These are phyloP conservation scores for Lignosus rhinocerotis DNA, from an alignment of 1,284 basidiomycete genomes.

Conservation along the genomic window DNA sequence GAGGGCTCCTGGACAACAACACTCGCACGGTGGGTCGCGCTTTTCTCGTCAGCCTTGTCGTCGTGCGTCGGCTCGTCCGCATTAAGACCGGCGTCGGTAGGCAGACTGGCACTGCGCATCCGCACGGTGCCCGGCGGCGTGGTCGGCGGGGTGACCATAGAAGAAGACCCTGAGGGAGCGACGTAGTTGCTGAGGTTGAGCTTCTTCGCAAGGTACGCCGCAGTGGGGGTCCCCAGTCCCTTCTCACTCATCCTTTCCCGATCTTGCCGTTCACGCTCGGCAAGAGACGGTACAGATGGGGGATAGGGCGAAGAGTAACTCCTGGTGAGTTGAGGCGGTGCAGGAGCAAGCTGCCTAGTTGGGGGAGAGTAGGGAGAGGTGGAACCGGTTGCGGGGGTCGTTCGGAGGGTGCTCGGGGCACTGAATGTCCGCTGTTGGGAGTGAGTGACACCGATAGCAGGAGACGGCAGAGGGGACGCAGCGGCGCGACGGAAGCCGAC, in stretches of 20 bases:
- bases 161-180: slow-evolving; percentile 12
- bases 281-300: slow-evolving; percentile 12
- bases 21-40: slow-evolving; percentile 2
- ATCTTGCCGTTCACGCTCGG: slow-evolving; percentile 12
- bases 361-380: slow-evolving; percentile 15
- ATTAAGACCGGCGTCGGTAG: slow-evolving; percentile 14
- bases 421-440: slow-evolving; percentile 39
- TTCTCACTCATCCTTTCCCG: slow-evolving; percentile 17
- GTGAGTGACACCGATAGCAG: slow-evolving; percentile 20
- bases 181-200: slow-evolving; percentile 54
- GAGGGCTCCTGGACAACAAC: slow-evolving; percentile 12
- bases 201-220: slow-evolving; percentile 35
- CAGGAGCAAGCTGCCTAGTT: slow-evolving; percentile 18
- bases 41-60: slow-evolving; percentile 6
- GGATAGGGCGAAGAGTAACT: slow-evolving; percentile 29
- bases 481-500: slow-evolving; percentile 52
- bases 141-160: slow-evolving; percentile 32
- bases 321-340: slow-evolving; percentile 23
- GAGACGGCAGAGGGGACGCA: slow-evolving; percentile 17
- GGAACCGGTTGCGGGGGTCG: slow-evolving; percentile 34
- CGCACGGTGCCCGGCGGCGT: slow-evolving; percentile 26
- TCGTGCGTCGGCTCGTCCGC: slow-evolving; percentile 18
- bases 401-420: slow-evolving; percentile 35
- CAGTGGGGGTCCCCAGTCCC: slow-evolving; percentile 19
- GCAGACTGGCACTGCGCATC: slow-evolving; percentile 21